Conservation (phyloP, 2,329 filamentous ascomycete species). For the Pochonia chlamydosporia region DNA sequence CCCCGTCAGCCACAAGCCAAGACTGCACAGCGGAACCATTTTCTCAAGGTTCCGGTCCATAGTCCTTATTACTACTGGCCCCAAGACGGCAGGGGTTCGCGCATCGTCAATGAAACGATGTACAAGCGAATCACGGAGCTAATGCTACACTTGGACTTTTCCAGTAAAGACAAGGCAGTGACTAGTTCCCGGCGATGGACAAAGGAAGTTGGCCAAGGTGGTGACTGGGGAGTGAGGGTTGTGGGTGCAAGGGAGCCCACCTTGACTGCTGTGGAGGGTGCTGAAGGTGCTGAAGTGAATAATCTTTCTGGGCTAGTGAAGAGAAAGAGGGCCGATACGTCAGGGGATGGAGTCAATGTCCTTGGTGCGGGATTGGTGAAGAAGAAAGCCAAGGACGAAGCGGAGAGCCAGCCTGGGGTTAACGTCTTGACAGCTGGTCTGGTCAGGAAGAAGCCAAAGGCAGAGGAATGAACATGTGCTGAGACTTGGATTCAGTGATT, state of each 20-base stretch:
- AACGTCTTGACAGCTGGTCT: constrained; percentile 46
- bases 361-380: constrained; percentile 41
- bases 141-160: constrained; percentile 69
- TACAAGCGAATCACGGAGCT: constrained; percentile 66
- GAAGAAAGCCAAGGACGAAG: constrained; percentile 48
- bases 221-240: constrained; percentile 46
- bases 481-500: too few relatives aligned
- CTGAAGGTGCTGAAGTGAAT: constrained; percentile 27
- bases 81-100: constrained; percentile 51
- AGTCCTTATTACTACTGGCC: constrained; percentile 66
- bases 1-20: constrained; percentile 62
- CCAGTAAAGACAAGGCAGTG: constrained; percentile 54
- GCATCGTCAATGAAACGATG: constrained; percentile 55
- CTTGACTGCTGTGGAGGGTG: constrained; percentile 6
- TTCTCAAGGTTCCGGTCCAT: constrained; percentile 41
- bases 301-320: constrained; percentile 45
- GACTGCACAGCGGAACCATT: constrained; percentile 44
- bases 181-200: constrained; percentile 66
- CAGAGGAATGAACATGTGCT: constrained; percentile 2
- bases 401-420: constrained; percentile 12
- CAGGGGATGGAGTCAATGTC: constrained; percentile 35
- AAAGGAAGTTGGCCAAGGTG: constrained; percentile 54
- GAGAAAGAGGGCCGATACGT: constrained; percentile 33
- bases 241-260: constrained; percentile 34
- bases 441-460: constrained; percentile 53